These are phyloP conservation scores for Brassica hybrid DNA, from an alignment of 441 rosid genomes.

Conservation along the genomic window DNA sequence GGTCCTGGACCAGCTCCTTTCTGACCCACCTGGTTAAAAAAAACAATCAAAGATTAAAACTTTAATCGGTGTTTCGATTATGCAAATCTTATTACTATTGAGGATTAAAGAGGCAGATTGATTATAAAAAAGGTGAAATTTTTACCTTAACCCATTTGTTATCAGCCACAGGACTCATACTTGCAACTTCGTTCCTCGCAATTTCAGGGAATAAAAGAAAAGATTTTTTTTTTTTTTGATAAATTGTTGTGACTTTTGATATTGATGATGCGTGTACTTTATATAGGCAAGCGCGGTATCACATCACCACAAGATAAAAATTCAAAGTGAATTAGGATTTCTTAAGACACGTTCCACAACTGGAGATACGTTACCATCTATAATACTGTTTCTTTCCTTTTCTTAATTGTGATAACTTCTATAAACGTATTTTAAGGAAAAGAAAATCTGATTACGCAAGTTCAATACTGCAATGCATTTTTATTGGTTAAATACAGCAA, in stretches of 20 bases:
- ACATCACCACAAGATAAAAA: conserved; percentile 9
- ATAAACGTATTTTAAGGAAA: not conserved
- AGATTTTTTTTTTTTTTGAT: not conserved
- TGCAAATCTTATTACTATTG: no score
- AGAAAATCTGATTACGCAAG: not conserved
- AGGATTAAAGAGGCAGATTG: not conserved
- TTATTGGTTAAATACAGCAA: not conserved
- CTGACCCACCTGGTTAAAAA: conserved; percentile 68
- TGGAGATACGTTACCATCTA: conserved; percentile 31
- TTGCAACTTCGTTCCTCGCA: no score
- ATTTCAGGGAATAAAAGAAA: no score
- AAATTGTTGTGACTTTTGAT: not conserved
- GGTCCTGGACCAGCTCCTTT: conserved; percentile 79
- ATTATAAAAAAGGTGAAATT: no score
- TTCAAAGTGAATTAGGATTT: conserved; percentile 1
- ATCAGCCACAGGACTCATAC: conserved; percentile 28
- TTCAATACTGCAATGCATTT: not conserved
- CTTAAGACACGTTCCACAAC: not conserved
- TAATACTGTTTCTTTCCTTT: not conserved
- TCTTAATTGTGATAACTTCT: not conserved
- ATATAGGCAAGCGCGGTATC: conserved; percentile 11
- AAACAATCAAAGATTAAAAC: not conserved
- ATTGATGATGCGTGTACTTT: not conserved
- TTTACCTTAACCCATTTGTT: conserved; percentile 39
- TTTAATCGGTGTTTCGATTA: no score